Base-by-base conservation (phyloP, 805 yeast genomes). In the Pichia heedii region DNA sequence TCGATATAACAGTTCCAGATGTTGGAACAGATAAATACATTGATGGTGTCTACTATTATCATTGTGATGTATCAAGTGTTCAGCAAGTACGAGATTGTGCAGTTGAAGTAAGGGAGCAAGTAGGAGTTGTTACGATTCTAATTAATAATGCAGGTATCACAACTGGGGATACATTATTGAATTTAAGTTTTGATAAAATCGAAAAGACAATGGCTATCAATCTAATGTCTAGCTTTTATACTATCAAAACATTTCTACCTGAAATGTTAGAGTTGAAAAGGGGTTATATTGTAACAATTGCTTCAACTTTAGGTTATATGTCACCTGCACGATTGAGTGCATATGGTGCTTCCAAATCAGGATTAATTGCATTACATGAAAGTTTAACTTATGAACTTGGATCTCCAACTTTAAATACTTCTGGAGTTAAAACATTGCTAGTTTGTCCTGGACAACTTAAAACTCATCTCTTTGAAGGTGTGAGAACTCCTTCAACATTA, bases 291-390 rank as follows among this genome's bases (percentile, higher is more conserved):
- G 78, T 89, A 27, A 84, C 88, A 3, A 68, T 90, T 33, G 86
- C 94, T 0, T 86, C 96, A 0, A 88, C 85, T 0, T 66, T 90
- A 43, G 97, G 96, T 0, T 79, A 81, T 50, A 71, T 84, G 69
- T 73, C 93, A 0, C 97, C 97, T 0, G 89, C 95, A 10, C 69
- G 82, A 20, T 68, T 86, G 45, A 67, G 80, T 37, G 84, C 84
- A 0, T 90, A 90, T 56, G 96, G 96, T 0, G 96, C 97, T 0
- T 76, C 95, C 15, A 90, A 90, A 58, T 81, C 95, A 0, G 97
- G 94, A 0, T 62, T 86, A 24, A 76, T 90, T 41, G 88, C 90
- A 0, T 63, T 88, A 35, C 97, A 89, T 58, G 95, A 85, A 57
- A 79, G 90, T 1, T 63, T 90, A 30, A 76, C 84, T 0, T 77